A percentile compares a stretch with the other conserved stretches of the same genome.
These are phyloP conservation scores for Teratosphaeria pseudoeucalypti DNA, from an alignment of 2,329 filamentous ascomycete species.

Conservation along the genomic window DNA sequence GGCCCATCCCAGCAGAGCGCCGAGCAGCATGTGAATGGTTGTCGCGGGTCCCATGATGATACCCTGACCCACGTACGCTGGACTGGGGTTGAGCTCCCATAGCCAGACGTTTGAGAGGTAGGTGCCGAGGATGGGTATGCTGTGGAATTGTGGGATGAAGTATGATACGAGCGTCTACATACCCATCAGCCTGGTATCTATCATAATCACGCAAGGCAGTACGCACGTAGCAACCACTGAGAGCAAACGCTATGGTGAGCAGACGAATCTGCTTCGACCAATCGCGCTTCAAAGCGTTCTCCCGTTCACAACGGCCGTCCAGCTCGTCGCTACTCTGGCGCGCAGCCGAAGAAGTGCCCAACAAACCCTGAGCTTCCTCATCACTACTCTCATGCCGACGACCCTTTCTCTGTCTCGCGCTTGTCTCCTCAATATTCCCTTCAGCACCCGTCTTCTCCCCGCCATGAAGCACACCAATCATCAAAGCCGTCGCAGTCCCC, in stretches of 20 bases:
- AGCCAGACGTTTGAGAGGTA: constrained; percentile 70
- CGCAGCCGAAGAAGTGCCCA: constrained; percentile 15
- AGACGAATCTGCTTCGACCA: constrained; percentile 55
- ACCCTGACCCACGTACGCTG: constrained; percentile 94
- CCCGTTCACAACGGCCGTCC: constrained; percentile 13
- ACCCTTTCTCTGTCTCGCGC: constrained; percentile 12
- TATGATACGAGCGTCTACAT: constrained; percentile 69
- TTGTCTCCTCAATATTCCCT: constrained; percentile 29
- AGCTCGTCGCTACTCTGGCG: constrained; percentile 2
- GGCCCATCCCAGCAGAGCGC: constrained; percentile 82
- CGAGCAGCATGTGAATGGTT: constrained; percentile 88
- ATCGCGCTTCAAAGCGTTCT: constrained; percentile 28
- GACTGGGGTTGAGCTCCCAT: constrained; percentile 91
- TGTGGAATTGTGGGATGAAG: constrained; percentile 75
- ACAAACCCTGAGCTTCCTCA: constrained; percentile 24
- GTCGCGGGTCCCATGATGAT: constrained; percentile 98
- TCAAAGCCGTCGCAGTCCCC: constrained; percentile 85
- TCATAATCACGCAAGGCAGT: constrained; percentile 1
- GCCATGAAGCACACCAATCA: constrained; percentile 85
- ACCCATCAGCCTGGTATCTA: constrained; percentile 5
- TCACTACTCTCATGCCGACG: constrained; percentile 8
- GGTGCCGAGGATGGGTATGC: constrained; percentile 76
- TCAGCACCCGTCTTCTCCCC: constrained; percentile 28
- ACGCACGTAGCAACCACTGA: constrained; percentile 45
- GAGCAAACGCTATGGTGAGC: constrained; percentile 48